phyloP scores from a whole-genome alignment of 2,329 filamentous ascomycete genomes.

The Botrytis porri region DNA sequence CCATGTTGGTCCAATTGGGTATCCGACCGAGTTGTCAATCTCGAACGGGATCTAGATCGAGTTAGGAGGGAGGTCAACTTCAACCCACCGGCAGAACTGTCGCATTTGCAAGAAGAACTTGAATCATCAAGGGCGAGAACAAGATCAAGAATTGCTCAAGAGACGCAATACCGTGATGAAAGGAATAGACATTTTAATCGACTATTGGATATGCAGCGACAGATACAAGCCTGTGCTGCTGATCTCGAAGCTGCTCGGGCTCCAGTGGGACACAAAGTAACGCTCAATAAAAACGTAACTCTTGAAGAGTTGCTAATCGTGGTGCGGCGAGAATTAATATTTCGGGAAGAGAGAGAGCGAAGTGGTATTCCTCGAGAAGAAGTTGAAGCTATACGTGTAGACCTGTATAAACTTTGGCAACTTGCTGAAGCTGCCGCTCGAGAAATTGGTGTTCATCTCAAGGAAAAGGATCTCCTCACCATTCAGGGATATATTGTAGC shows the following conservation, averaged over 20 bases:
- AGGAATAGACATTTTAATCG: slow-evolving; percentile 18
- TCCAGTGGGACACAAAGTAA: background rate
- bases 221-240: slow-evolving; percentile 6
- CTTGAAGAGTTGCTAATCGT: slow-evolving; percentile 14
- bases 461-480: background rate
- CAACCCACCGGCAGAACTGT: background rate
- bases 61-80: background rate
- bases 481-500: slow-evolving; percentile 11
- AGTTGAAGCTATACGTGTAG: background rate
- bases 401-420: slow-evolving; percentile 11
- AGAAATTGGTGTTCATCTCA: slow-evolving; percentile 10
- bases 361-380: background rate
- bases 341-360: background rate
- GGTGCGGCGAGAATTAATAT: slow-evolving; percentile 6
- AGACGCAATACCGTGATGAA: slow-evolving; percentile 8
- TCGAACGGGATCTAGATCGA: background rate
- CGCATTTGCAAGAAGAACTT: background rate
- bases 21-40: background rate
- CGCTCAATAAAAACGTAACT: background rate
- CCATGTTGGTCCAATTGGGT: slow-evolving; percentile 9
- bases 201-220: slow-evolving; percentile 11
- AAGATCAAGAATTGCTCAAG: slow-evolving; percentile 4
- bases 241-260: slow-evolving; percentile 12
- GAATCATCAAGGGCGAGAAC: slow-evolving; percentile 3
- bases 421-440: slow-evolving; percentile 7